A percentile compares a stretch with the other conserved stretches of the same genome.
These are phyloP conservation scores for Phyllachora maydis DNA, from an alignment of 2,329 filamentous ascomycete genomes.

Conservation along the genomic window DNA sequence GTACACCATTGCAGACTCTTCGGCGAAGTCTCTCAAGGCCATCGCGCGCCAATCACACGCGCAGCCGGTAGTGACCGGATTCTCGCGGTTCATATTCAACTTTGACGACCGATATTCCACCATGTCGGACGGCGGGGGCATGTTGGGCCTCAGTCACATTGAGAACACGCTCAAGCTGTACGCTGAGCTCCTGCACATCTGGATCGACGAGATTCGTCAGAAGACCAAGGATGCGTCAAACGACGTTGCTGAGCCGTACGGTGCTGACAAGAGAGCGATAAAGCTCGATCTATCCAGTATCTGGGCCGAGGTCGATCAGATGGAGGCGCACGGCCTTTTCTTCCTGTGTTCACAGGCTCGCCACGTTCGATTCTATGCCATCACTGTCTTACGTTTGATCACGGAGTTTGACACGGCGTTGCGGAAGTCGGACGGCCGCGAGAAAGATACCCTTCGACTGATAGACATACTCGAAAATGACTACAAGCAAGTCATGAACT, in stretches of 20 bases:
- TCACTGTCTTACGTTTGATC: conserved; percentile 79
- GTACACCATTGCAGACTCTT: conserved; percentile 76
- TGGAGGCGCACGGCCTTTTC: conserved; percentile 91
- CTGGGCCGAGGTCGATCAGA: conserved; percentile 86
- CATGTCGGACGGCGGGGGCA: conserved; percentile 93
- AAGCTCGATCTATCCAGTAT: conserved; percentile 74
- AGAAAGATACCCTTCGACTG: conserved; percentile 49
- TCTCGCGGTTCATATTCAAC: conserved; percentile 94
- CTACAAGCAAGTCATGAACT: conserved; percentile 71
- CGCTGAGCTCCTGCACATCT: conserved; percentile 82
- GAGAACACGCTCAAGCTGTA: conserved; percentile 86
- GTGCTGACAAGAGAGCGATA: conserved; percentile 48
- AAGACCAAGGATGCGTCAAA: conserved; percentile 57
- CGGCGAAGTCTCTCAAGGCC: conserved; percentile 79
- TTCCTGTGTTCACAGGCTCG: conserved; percentile 93
- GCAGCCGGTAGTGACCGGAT: conserved; percentile 89
- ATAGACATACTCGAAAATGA: conserved; percentile 87
- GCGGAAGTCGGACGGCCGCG: conserved; percentile 38
- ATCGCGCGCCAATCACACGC: conserved; percentile 87
- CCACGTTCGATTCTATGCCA: conserved; percentile 71
- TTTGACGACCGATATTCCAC: conserved; percentile 96
- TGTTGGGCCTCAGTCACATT: conserved; percentile 85
- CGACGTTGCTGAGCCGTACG: conserved; percentile 41
- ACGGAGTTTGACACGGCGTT: conserved; percentile 85
- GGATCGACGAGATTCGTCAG: conserved; percentile 89